These are phyloP conservation scores for Torrubiellomyces zombiae DNA, from an alignment of 2,329 filamentous ascomycete genomes.

Conservation along the genomic window DNA sequence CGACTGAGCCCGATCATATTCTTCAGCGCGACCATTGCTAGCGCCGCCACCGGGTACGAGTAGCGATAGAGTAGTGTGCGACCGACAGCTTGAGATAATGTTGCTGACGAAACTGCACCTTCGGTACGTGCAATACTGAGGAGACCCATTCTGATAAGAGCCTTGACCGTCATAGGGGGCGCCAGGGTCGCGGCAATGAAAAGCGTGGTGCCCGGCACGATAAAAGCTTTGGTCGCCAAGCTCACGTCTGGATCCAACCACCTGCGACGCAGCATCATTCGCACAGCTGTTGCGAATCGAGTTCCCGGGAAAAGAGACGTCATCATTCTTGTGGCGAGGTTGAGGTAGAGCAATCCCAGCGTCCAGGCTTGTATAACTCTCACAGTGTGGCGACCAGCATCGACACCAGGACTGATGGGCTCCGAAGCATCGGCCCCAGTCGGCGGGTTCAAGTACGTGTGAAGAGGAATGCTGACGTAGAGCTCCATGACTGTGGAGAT, in stretches of 20 bases:
- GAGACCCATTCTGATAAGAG: constrained; percentile 11
- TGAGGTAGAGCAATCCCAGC: constrained; percentile 76
- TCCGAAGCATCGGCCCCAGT: constrained; percentile 12
- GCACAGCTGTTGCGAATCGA: constrained; percentile 57
- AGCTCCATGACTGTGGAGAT: constrained; percentile 70
- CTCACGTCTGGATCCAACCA: constrained; percentile 64
- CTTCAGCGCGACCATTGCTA: constrained; percentile 27
- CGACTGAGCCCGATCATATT: constrained; percentile 33
- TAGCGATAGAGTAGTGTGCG: constrained; percentile 30
- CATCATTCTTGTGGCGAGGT: constrained; percentile 56
- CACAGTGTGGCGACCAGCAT: constrained; percentile 44
- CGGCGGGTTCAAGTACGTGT: constrained; percentile 51
- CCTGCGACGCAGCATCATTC: constrained; percentile 55
- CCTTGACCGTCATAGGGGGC: constrained; percentile 42
- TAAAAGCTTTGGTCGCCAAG: constrained; percentile 69
- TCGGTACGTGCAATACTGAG: constrained; percentile 6
- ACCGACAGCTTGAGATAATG: constrained; percentile 12
- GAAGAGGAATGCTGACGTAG: constrained; percentile 73
- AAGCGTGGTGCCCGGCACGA: constrained; percentile 57
- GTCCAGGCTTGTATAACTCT: constrained; percentile 91
- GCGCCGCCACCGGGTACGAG: constrained; percentile 53
- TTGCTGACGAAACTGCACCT: constrained; percentile 9
- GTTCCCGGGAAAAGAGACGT: constrained; percentile 51
- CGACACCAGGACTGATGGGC: constrained; percentile 5
- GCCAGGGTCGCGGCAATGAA: constrained; percentile 43